Base-by-base conservation (phyloP, 148 eudicot genomes). In the Fagopyrum esculentum region DNA sequence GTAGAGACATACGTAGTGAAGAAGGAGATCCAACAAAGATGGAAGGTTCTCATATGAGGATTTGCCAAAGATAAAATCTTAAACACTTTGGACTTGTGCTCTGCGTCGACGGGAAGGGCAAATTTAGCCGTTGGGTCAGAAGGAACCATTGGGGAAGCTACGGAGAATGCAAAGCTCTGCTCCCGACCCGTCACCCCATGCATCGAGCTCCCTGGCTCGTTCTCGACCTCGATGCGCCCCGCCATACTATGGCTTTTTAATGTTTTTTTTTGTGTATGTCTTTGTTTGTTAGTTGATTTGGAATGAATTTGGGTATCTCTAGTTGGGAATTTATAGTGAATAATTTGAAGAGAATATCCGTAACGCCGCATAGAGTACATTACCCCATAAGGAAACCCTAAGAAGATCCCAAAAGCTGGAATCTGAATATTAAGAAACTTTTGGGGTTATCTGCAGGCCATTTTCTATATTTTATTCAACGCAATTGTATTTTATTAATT, bases 21-120 rank as follows among this genome's bases (percentile, higher is more conserved):
- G 78, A 84, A 84, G n/a, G 87, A 84, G 50, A 84, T 77, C 87
- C 87, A 84, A 35, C 82, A 79, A 12, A 84, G 75, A 17, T 84
- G 84, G 73, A 84, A 84, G 0, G 84, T 84, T 3, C 75, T 72
- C 84, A 81, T 84, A 60, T 84, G 86, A 0, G 86, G 84, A 13
- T 79, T 77, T 5, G 78, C 80, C 7, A 77, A 29, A 9, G 86
- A 84, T 12, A 84, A 49, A 0, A 84, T 77, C 74, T 79, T 81
- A 64, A 84, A 77, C 55, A 74, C 78, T 2, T 81, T 84, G 0
- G 86, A 83, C 77, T 81, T 84, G 80, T 84, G 86, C 49, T 84
- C 86, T 0, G 80, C 2, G 15, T 84, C 86, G 0, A 84, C 86
- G 5, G 86, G 86, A 6, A 84, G 56, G 2, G 74, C 59, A 35